Conservation (phyloP, 306 rosid genomes). For the Medicago ruthenica region DNA sequence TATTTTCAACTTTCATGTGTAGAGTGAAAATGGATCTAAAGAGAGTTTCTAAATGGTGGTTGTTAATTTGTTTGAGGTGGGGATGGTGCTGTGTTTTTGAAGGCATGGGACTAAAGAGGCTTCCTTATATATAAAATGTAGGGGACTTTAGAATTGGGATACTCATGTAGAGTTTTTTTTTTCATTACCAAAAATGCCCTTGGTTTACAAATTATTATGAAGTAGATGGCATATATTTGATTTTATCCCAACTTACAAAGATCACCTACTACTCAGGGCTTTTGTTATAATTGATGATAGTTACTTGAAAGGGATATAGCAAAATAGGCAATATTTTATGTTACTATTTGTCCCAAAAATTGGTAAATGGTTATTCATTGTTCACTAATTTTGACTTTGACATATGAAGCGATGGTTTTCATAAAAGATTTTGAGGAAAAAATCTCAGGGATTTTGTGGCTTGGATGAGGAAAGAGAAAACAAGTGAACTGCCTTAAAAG, state of each 20-base stretch:
- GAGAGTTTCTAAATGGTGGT: constrained; percentile 10
- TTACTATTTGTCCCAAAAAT: constrained; percentile 44
- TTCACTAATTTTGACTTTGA: constrained; percentile 42
- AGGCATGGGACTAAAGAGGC: constrained; percentile 5
- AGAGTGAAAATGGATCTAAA: constrained; percentile 30
- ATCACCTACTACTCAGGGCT: constrained; percentile 38
- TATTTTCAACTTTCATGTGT: constrained; percentile 21
- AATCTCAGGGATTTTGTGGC: constrained; percentile 15
- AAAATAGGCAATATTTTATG: constrained; percentile 20
- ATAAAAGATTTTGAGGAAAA: constrained; percentile 20
- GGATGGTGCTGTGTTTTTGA: constrained; percentile 19
- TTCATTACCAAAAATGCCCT: constrained; percentile 38
- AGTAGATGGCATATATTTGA: constrained; percentile 29
- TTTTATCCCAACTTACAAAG: constrained; percentile 27
- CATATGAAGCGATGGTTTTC: constrained; percentile 38
- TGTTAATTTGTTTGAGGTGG: constrained; percentile 2
- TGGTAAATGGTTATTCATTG: constrained; percentile 43
- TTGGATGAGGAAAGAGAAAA: constrained; percentile 1
- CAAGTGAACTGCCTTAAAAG: background rate
- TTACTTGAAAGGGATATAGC: constrained; percentile 17
- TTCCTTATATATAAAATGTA: constrained; percentile 8
- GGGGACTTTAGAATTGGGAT: too few relatives aligned
- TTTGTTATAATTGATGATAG: constrained; percentile 37
- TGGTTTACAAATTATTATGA: constrained; percentile 41
- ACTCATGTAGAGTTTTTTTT: too few relatives aligned